These are phyloP conservation scores for Neurospora terricola DNA, from an alignment of 495 filamentous ascomycete species.

Conservation along the genomic window DNA sequence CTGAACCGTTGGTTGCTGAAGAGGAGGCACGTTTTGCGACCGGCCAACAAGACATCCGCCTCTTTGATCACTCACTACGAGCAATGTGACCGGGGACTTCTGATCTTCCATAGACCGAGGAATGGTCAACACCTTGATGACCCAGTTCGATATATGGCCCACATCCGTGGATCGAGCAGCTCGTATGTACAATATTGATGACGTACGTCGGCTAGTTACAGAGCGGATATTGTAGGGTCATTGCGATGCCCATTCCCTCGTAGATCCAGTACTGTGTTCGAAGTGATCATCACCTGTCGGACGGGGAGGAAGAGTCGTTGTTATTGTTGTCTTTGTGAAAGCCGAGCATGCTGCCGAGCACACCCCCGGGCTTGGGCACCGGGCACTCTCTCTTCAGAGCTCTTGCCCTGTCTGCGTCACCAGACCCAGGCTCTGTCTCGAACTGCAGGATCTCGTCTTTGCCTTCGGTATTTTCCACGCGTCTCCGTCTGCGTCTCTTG, in stretches of 20 bases:
- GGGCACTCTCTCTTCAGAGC: slow-evolving; percentile 54
- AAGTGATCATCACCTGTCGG: slow-evolving; percentile 9
- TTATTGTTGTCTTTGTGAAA: slow-evolving; percentile 33
- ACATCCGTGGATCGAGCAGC: background rate
- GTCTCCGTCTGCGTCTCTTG: slow-evolving; percentile 37
- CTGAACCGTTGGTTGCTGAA: background rate
- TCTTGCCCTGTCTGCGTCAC: slow-evolving; percentile 6
- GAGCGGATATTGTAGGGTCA: background rate
- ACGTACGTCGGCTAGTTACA: background rate
- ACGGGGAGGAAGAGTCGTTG: slow-evolving; percentile 1
- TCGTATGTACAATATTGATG: background rate
- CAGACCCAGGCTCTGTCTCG: slow-evolving; percentile 7
- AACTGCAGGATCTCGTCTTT: slow-evolving; percentile 31
- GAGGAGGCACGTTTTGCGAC: background rate
- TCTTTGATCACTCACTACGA: background rate
- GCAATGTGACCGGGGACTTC: background rate
- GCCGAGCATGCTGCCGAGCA: slow-evolving; percentile 65
- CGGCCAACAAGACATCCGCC: background rate
- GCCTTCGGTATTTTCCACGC: slow-evolving; percentile 16
- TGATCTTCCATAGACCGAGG: background rate
- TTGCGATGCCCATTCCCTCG: background rate
- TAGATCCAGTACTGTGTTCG: background rate
- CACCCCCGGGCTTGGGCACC: slow-evolving; percentile 70
- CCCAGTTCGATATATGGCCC: background rate
- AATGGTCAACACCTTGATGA: background rate